Base-by-base conservation (phyloP, 2,329 filamentous ascomycete species). In the Fusarium sp. region DNA sequence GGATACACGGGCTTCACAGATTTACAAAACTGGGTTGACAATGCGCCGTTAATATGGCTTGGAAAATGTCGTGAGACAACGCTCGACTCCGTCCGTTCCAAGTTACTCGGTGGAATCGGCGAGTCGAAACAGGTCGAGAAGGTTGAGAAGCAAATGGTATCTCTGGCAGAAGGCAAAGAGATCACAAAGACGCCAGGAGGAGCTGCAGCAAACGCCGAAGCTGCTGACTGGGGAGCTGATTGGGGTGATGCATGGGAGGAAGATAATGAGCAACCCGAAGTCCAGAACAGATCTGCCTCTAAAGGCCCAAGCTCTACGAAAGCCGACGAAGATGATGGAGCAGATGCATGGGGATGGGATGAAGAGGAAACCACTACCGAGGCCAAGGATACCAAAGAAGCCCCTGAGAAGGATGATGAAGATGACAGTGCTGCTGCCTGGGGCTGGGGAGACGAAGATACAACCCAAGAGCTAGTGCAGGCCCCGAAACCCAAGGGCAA, bases 161-260 rank as follows among this genome's bases (percentile, higher is more conserved):
- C 91, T 5, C 87, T 88, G 54, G 85, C 86, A 1, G 90, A 92
- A 72, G 92, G 93, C 59, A 89, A 90, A 62, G 86, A 92, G 68
- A 85, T 95, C 42, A 83, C 88, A 40, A 78, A 78, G 35, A 86
- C 88, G 3, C 89, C 87, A 28, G 86, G 86, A n/a, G 86, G 86
- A 19, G 84, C 85, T 4, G 83, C 82, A 6, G 83, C 82, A 9
- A 81, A 83, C 13, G 81, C 83, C 1, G 84, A 84, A 19, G 84
- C 85, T 60, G 83, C 87, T 67, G 94, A 95, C 47, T 97, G 94
- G 93, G 86, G 86, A 49, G 83, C 86, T 62, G 94, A 94, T 52
- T 97, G 94, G 93, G 91, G 93, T 76, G 90, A 90, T 49, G 92
- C 89, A 18, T 98, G 95, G 95, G 90, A 92, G 65, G 92, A 94